Conservation (phyloP, 2,329 filamentous ascomycete species). For the Neurospora sp. region DNA sequence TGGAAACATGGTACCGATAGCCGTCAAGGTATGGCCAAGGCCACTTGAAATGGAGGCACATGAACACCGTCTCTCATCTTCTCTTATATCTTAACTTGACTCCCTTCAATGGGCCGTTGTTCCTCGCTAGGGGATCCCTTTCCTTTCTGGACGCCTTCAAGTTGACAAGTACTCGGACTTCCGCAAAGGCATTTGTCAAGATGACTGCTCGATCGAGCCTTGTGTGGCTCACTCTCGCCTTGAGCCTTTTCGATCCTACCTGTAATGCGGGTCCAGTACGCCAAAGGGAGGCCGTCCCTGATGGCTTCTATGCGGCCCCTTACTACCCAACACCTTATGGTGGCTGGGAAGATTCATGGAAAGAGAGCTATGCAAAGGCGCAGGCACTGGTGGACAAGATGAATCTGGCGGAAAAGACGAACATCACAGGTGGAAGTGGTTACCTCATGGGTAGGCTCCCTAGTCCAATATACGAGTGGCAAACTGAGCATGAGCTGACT, state of each 20-base stretch:
- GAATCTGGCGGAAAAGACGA: slow-evolving; percentile 74
- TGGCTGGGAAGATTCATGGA: slow-evolving; percentile 61
- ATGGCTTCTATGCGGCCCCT: slow-evolving; percentile 37
- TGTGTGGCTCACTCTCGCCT: slow-evolving; percentile 8
- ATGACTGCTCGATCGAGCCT: slow-evolving; percentile 12
- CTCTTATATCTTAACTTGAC: neutral
- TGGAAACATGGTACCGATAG: neutral
- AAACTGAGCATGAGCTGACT: slow-evolving; percentile 5
- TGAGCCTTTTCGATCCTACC: slow-evolving; percentile 9
- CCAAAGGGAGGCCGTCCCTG: slow-evolving; percentile 21
- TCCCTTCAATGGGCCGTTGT: neutral
- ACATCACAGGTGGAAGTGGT: slow-evolving; percentile 62
- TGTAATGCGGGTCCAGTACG: slow-evolving; percentile 16
- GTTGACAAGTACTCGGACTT: neutral
- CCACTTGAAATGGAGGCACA: neutral
- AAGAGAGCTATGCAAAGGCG: slow-evolving; percentile 60
- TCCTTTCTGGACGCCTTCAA: neutral
- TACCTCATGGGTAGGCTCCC: slow-evolving; percentile 52
- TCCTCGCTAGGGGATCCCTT: neutral
- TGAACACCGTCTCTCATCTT: neutral
- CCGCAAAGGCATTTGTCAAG: slow-evolving; percentile 1
- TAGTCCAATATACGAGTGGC: neutral
- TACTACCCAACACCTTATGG: slow-evolving; percentile 66
- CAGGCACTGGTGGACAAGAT: slow-evolving; percentile 58
- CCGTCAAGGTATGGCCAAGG: neutral